Evolutionary conservation across 495 filamentous ascomycete species (phyloP).

Genomic region (Tuber aestivum): DNA sequence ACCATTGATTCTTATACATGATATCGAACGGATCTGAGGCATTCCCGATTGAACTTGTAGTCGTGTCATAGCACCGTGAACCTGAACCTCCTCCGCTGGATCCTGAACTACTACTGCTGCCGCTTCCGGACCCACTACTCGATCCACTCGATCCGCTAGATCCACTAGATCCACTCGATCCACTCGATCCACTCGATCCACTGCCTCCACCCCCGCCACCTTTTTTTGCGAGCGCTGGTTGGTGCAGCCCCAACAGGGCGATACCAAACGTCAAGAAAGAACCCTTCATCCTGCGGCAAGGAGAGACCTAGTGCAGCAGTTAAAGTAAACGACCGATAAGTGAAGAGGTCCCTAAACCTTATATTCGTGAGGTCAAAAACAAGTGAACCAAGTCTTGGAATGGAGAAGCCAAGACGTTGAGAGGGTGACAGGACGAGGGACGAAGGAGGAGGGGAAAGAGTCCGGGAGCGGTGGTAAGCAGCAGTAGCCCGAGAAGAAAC

Average conservation of each 20-base stretch:
- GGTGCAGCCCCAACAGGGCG: constrained; percentile 10
- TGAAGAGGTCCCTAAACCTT: neutral
- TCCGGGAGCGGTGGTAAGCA: neutral
- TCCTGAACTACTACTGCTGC: constrained; percentile 2
- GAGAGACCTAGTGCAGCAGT: constrained; percentile 4
- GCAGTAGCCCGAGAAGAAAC: neutral
- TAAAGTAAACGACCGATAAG: neutral
- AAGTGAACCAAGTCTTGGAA: neutral
- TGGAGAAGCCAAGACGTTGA: neutral
- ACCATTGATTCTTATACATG: constrained; percentile 6
- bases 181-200: constrained; percentile 2
- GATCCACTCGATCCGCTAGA: neutral
- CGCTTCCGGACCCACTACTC: neutral
- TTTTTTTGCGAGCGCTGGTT: constrained; percentile 6
- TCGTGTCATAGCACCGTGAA: neutral
- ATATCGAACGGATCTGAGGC: neutral
- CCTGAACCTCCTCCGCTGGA: neutral
- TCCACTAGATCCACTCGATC: too few species aligned
- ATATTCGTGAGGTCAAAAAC: neutral
- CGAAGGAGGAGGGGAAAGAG: neutral
- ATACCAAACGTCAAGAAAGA: constrained; percentile 10
- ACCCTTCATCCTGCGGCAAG: constrained; percentile 16
- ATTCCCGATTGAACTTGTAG: neutral
- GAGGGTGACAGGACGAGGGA: too few species aligned
- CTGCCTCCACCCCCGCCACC: neutral